Conservation (phyloP, 2,329 filamentous ascomycete species). For the Myriosclerotinia scirpicola region DNA sequence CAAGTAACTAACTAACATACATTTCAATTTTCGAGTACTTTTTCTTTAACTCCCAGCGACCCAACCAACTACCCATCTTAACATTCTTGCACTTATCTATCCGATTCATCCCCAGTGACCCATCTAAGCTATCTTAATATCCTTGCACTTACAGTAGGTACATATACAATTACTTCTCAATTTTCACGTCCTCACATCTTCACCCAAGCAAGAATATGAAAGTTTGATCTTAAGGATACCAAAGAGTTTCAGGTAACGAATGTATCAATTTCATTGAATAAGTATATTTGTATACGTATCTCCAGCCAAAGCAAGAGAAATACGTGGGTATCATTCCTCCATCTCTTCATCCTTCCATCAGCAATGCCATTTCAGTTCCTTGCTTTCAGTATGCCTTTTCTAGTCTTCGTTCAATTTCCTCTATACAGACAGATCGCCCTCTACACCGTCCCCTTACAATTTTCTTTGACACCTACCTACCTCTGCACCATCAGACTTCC, state of each 20-base stretch:
- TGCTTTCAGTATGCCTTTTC: neutral
- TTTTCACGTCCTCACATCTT: neutral
- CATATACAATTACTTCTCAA: neutral
- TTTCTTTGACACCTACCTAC: neutral
- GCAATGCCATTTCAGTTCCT: neutral
- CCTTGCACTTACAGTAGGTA: too few species aligned
- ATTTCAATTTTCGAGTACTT: too few species aligned
- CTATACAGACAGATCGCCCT: neutral
- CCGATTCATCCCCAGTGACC: too few species aligned
- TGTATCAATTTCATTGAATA: neutral
- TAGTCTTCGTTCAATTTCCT: neutral
- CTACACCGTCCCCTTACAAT: neutral
- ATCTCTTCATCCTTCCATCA: neutral
- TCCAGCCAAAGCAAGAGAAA: too few species aligned
- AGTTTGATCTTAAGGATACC: neutral
- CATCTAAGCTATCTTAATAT: too few species aligned
- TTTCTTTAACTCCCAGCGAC: too few species aligned
- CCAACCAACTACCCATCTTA: too few species aligned
- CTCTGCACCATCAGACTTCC: neutral
- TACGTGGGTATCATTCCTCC: neutral
- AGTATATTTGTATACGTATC: neutral
- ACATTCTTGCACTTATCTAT: too few species aligned
- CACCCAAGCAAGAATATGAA: neutral
- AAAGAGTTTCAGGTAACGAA: neutral
- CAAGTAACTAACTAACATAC: too few species aligned